These are phyloP conservation scores for Cryptosporidium meleagridis DNA, from an alignment of 169 alveolate species.

Conservation along the genomic window DNA sequence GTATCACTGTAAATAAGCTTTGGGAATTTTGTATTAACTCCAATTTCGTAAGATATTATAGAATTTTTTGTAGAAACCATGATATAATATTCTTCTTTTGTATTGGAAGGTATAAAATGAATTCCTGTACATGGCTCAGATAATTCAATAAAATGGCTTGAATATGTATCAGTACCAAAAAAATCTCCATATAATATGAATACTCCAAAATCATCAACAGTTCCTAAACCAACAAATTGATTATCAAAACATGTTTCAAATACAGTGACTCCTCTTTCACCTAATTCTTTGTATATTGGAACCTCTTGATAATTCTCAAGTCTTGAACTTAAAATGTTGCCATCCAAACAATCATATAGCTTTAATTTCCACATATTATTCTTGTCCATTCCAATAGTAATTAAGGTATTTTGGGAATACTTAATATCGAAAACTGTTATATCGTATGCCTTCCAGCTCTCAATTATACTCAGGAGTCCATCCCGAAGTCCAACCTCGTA, in stretches of 20 bases:
- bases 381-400: constrained; percentile 60
- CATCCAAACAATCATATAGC: constrained; percentile 56
- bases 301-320: constrained; percentile 23
- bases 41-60: constrained; percentile 23
- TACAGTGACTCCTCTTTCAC: constrained; percentile 33
- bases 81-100: constrained; percentile 24
- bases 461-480: constrained; percentile 25
- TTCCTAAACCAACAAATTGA: constrained; percentile 59
- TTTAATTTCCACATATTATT: constrained; percentile 55
- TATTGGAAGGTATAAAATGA: constrained; percentile 46
- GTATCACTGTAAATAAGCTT: constrained; percentile 38
- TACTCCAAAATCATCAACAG: constrained; percentile 66
- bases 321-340: constrained; percentile 21
- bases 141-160: constrained; percentile 38
- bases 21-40: constrained; percentile 10
- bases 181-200: constrained; percentile 48
- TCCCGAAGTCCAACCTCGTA: constrained; percentile 46
- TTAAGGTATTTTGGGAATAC: constrained; percentile 57
- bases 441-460: constrained; percentile 62
- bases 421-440: constrained; percentile 61
- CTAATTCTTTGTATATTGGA: constrained; percentile 20
- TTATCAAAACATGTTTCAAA: constrained; percentile 52
- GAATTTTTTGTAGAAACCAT: constrained; percentile 59
- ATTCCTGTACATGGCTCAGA: constrained; percentile 71
- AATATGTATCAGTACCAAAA: constrained; percentile 33